A percentile compares a stretch with the other conserved stretches of the same genome.
Evolutionary conservation across 2,329 filamentous ascomycete genomes (phyloP).

Genomic region (Rutstroemia sp.): DNA sequence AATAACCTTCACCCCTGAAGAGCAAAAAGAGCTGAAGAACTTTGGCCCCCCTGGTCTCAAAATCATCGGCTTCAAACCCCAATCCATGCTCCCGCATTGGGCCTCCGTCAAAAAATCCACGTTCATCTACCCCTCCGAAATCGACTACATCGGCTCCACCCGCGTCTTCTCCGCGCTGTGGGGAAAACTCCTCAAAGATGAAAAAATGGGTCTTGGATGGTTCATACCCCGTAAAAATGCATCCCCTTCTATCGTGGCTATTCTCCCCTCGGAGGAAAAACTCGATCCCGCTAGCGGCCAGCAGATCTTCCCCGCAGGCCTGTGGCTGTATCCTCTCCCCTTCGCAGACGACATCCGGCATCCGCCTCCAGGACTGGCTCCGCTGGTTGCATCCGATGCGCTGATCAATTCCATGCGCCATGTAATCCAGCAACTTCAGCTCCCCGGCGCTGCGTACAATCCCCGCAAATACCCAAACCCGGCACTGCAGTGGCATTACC

Average conservation of each 20-base stretch:
- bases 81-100: constrained; percentile 70
- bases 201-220: constrained; percentile 85
- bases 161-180: constrained; percentile 88
- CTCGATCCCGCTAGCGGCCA: constrained; percentile 57
- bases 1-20: constrained; percentile 77
- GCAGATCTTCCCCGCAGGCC: constrained; percentile 68
- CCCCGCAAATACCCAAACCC: constrained; percentile 87
- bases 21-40: constrained; percentile 67
- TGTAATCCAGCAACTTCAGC: constrained; percentile 66
- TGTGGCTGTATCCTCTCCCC: constrained; percentile 85
- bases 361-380: constrained; percentile 53
- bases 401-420: constrained; percentile 76
- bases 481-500: constrained; percentile 93
- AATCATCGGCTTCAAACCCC: constrained; percentile 89
- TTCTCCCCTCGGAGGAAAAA: constrained; percentile 67
- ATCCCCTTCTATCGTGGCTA: constrained; percentile 69
- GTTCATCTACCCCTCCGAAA: constrained; percentile 92
- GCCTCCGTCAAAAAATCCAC: constrained; percentile 78
- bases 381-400: constrained; percentile 54
- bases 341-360: constrained; percentile 83
- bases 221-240: constrained; percentile 78
- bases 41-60: constrained; percentile 80
- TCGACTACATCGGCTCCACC: constrained; percentile 82
- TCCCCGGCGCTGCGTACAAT: constrained; percentile 80
- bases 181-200: constrained; percentile 71